Evolutionary conservation across 2,329 filamentous ascomycete species (phyloP), one percentile per base, ranked within the genome.

Genomic region (Colletotrichum neosansevieriae): DNA sequence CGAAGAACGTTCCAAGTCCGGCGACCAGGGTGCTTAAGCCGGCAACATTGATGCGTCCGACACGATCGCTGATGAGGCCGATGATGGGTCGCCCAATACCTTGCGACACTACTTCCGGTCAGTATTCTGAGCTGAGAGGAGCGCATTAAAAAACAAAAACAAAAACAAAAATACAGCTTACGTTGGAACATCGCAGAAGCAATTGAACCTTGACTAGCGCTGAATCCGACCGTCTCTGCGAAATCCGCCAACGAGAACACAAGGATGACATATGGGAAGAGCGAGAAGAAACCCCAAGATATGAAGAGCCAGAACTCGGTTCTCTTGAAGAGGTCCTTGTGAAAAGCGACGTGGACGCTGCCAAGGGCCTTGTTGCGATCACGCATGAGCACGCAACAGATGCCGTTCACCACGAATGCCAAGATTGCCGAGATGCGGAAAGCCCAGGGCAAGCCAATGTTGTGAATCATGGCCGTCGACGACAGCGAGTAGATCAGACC

Each of bases 191-290:
- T 78, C 4, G 92, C 92, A n/a, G 88, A 90, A 51, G 93, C 84
- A 15, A 94, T 82, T 0, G 89, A 89, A 6, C 91, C 92, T 74
- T 94, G 89, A 5, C 86, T 83, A 2, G 91, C 82, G 1, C 84
- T 83, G 34, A 94, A 85, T 1, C 92, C 92, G 49, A 94, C 86
- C 4, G 84, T 85, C 63, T 86, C 84, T 42, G 90, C 90, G 74
- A 94, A 95, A 75, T 91, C 92, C 13, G 92, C 89, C 51, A 94
- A 80, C 11, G 88, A 91, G 78, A 94, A 95, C 50, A 94, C 85
- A n/a, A 94, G 83, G 4, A 93, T 90, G 29, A 92, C 85, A 73
- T 95, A 95, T 5, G 86, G 91, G 13, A 95, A 80, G 79, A 94
- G 88, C 68, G 86, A 89, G 71, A 94, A 89, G 77, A 89, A 88